phyloP scores from a whole-genome alignment of 2,329 filamentous ascomycete genomes.

The Dothidotthia symphoricarpi region DNA sequence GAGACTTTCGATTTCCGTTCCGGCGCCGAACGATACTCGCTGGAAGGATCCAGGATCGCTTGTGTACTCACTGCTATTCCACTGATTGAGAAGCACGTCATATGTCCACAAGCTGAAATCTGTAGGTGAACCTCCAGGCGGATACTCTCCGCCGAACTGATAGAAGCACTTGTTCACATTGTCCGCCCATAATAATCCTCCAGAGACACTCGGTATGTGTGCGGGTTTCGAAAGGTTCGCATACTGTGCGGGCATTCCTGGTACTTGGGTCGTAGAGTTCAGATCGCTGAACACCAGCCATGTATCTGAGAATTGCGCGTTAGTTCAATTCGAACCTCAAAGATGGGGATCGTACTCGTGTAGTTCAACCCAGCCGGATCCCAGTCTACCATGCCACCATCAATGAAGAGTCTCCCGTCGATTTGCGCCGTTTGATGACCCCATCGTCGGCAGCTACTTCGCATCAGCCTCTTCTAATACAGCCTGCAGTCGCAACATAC shows the following conservation, averaged over 20 bases:
- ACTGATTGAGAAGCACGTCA: slow-evolving; percentile 57
- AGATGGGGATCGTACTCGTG: slow-evolving; percentile 46
- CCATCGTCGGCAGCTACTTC: slow-evolving; percentile 41
- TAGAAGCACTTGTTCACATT: slow-evolving; percentile 63
- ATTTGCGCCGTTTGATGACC: slow-evolving; percentile 62
- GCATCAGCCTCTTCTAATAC: background rate
- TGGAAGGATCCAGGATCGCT: slow-evolving; percentile 40
- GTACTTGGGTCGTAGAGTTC: slow-evolving; percentile 38
- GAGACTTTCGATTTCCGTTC: slow-evolving; percentile 54
- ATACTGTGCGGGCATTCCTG: slow-evolving; percentile 53
- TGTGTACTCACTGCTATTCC: slow-evolving; percentile 51
- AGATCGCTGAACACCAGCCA: slow-evolving; percentile 60
- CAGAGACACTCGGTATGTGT: slow-evolving; percentile 53
- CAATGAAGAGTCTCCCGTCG: slow-evolving; percentile 60
- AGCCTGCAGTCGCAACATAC: slow-evolving; percentile 7
- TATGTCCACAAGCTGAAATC: slow-evolving; percentile 56
- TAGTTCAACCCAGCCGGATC: slow-evolving; percentile 49
- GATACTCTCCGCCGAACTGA: slow-evolving; percentile 60
- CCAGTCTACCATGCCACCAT: slow-evolving; percentile 60
- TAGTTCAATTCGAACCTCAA: background rate
- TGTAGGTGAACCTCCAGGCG: slow-evolving; percentile 39
- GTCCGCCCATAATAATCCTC: slow-evolving; percentile 59
- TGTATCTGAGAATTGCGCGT: slow-evolving; percentile 43
- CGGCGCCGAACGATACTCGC: slow-evolving; percentile 58
- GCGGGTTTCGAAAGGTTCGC: slow-evolving; percentile 60